Percentiles rank a stretch among this genome's conserved stretches.
These are phyloP conservation scores for Magnaporthiopsis poae DNA, from an alignment of 2,329 filamentous ascomycete genomes.

Conservation along the genomic window DNA sequence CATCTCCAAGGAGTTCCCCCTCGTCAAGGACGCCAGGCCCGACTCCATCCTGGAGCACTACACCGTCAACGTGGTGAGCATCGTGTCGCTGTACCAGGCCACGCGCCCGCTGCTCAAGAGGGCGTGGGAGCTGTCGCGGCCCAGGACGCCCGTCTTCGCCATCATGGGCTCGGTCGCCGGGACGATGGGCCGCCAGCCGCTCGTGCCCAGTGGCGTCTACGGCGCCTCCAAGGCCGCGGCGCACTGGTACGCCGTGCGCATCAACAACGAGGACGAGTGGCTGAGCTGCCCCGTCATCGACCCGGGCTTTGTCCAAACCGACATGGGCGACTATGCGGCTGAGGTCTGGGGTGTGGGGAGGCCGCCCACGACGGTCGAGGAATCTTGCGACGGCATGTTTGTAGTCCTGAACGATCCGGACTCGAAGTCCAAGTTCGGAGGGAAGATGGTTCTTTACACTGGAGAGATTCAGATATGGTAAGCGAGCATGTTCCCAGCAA, in stretches of 20 bases:
- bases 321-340: conserved; percentile 2
- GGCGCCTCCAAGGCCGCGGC: conserved; percentile 26
- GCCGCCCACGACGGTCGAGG: not conserved
- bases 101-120: conserved; percentile 24
- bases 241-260: conserved; percentile 18
- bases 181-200: conserved; percentile 18
- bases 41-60: conserved; percentile 28
- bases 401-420: not conserved
- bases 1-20: conserved; percentile 22
- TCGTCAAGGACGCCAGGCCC: conserved; percentile 20
- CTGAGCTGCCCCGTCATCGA: conserved; percentile 4
- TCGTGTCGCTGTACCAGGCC: conserved; percentile 26
- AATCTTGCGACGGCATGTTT: conserved; percentile 4
- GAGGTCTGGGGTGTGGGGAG: not conserved
- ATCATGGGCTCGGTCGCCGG: conserved; percentile 27
- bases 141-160: conserved; percentile 24
- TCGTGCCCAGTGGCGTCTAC: conserved; percentile 23
- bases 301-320: conserved; percentile 3
- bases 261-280: conserved; percentile 6
- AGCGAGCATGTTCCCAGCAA: too few relatives aligned
- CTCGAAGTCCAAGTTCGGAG: not conserved
- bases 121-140: not conserved
- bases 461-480: not conserved
- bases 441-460: conserved; percentile 1
- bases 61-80: conserved; percentile 34